These are phyloP conservation scores for Litchi chinensis DNA, from an alignment of 345 rosid species.

Conservation along the genomic window DNA sequence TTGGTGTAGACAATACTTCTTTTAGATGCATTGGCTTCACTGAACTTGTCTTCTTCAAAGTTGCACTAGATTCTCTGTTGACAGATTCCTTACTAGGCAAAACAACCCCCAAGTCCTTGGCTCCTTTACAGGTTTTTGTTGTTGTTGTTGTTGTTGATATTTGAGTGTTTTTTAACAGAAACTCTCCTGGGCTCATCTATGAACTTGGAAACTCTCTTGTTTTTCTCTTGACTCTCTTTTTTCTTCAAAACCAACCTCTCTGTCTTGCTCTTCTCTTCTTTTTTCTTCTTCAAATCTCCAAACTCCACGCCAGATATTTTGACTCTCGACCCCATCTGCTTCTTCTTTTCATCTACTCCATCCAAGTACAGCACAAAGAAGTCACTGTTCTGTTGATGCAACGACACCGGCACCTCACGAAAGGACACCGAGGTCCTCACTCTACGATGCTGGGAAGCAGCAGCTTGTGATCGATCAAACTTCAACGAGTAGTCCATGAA, in stretches of 20 bases:
- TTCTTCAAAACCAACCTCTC: conserved; percentile 25
- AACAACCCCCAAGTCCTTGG: conserved; percentile 19
- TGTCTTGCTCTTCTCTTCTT: conserved; percentile 16
- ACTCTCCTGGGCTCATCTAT: conserved; percentile 56
- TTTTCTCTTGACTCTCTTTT: too few relatives aligned
- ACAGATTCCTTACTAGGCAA: conserved; percentile 16
- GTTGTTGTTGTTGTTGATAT: too few relatives aligned
- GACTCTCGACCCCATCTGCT: conserved; percentile 27
- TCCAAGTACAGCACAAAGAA: conserved; percentile 51
- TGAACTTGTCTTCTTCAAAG: conserved; percentile 18
- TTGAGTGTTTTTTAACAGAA: conserved; percentile 22
- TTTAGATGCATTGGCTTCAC: too few relatives aligned
- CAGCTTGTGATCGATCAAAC: conserved; percentile 31
- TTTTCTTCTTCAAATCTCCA: conserved; percentile 23
- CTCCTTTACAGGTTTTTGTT: conserved; percentile 21
- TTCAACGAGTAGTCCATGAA: conserved; percentile 78
- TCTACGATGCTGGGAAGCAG: conserved; percentile 41
- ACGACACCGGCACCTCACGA: conserved; percentile 50
- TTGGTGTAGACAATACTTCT: too few relatives aligned
- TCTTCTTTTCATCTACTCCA: conserved; percentile 32
- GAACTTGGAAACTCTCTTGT: conserved; percentile 44
- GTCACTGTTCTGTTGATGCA: conserved; percentile 43
- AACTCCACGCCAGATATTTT: conserved; percentile 36
- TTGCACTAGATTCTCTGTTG: conserved; percentile 14
- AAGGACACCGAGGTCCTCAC: conserved; percentile 79